Conservation (phyloP, 495 filamentous ascomycete species). For the Talaromyces trachyspermus region DNA sequence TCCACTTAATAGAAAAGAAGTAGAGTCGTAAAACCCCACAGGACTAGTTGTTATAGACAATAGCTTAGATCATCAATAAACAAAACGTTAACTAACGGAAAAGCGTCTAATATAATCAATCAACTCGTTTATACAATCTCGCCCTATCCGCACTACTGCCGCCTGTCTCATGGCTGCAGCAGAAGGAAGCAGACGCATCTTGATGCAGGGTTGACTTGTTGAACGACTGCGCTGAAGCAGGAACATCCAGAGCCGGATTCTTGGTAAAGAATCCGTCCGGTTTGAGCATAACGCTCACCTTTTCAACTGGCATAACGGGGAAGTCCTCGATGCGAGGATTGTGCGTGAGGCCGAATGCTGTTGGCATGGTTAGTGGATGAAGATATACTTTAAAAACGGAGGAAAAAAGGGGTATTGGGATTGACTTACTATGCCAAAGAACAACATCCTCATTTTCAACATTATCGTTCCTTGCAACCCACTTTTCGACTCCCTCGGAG, state of each 20-base stretch:
- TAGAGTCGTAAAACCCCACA: no score
- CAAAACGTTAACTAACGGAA: no score
- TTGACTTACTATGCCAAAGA: constrained; percentile 31
- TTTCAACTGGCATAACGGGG: constrained; percentile 53
- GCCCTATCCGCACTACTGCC: constrained; percentile 17
- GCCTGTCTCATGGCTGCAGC: constrained; percentile 21
- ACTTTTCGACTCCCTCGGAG: constrained; percentile 49
- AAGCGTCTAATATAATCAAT: constrained; percentile 14
- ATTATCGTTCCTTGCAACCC: constrained; percentile 46
- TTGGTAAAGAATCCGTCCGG: constrained; percentile 65
- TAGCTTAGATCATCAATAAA: neutral
- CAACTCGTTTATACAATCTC: constrained; percentile 32
- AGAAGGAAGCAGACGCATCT: constrained; percentile 12
- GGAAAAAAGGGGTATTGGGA: neutral
- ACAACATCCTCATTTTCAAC: constrained; percentile 40
- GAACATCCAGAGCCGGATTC: constrained; percentile 71
- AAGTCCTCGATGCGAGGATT: constrained; percentile 53
- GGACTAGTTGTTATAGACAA: no score
- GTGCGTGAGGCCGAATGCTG: constrained; percentile 61
- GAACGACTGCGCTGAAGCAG: constrained; percentile 36
- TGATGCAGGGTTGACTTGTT: constrained; percentile 34
- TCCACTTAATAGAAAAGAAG: no score
- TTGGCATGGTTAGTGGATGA: constrained; percentile 94
- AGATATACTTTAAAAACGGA: constrained; percentile 52
- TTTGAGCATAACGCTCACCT: constrained; percentile 48